Conservation (phyloP, 495 filamentous ascomycete genomes). For the Penicillium lagena region DNA sequence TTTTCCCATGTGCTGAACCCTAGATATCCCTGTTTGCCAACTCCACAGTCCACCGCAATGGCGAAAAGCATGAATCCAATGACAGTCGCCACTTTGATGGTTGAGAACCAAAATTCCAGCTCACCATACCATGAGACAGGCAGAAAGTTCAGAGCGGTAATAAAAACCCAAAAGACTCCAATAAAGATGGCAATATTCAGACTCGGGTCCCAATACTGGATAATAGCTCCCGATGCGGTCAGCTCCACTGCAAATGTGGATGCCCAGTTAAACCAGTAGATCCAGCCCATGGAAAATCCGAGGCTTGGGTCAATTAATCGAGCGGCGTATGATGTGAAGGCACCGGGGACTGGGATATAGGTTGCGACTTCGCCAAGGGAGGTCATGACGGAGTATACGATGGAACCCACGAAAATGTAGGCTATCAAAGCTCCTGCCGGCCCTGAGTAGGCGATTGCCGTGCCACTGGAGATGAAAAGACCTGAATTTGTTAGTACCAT, state of each 20-base stretch:
- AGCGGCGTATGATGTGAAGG: conserved; percentile 63
- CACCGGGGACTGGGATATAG: conserved; percentile 63
- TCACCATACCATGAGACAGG: conserved; percentile 47
- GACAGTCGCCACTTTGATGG: conserved; percentile 52
- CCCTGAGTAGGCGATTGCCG: conserved; percentile 53
- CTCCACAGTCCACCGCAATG: conserved; percentile 53
- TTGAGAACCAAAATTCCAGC: conserved; percentile 56
- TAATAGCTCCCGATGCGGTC: conserved; percentile 59
- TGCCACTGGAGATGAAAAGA: conserved; percentile 64
- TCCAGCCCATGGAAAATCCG: conserved; percentile 71
- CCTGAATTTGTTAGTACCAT: conserved; percentile 6
- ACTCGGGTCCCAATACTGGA: conserved; percentile 58
- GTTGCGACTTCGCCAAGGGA: conserved; percentile 62
- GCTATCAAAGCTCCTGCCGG: conserved; percentile 59
- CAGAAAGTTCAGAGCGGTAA: conserved; percentile 56
- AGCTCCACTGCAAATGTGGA: conserved; percentile 64
- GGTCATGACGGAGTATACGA: conserved; percentile 49
- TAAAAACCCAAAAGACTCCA: conserved; percentile 57
- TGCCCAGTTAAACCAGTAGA: conserved; percentile 51
- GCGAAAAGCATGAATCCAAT: conserved; percentile 53
- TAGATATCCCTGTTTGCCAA: conserved; percentile 46
- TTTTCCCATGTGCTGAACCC: conserved; percentile 57
- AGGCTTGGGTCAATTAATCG: conserved; percentile 62
- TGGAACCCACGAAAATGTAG: conserved; percentile 50
- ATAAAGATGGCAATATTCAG: conserved; percentile 60